A percentile compares a stretch with the other conserved stretches of the same genome.
Evolutionary conservation across 2,329 filamentous ascomycete species (phyloP).

Genomic region (Phaeosphaeriaceae sp.): DNA sequence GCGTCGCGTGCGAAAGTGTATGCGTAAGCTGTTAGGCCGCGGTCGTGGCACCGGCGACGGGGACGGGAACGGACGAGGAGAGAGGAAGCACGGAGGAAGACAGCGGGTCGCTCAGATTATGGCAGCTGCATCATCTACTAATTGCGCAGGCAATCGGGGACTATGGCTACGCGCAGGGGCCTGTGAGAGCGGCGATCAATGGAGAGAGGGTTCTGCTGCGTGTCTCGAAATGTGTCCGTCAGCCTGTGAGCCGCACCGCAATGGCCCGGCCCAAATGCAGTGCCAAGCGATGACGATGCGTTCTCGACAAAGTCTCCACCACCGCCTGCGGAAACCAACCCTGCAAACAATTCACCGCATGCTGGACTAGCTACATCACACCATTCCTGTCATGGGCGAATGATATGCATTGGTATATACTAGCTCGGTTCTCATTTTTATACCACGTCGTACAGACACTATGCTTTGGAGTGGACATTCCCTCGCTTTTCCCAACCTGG

Average conservation of each 20-base stretch:
- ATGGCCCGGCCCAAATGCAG: neutral
- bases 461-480: neutral
- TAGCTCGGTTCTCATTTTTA: neutral
- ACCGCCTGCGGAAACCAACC: neutral
- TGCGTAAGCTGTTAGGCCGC: neutral
- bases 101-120: slow-evolving; percentile 10
- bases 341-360: neutral
- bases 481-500: neutral
- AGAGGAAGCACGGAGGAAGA: slow-evolving; percentile 2
- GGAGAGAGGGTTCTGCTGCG: neutral
- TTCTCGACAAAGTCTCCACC: neutral
- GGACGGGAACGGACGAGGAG: neutral
- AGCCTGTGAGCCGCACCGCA: neutral
- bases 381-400: neutral
- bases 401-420: neutral
- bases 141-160: slow-evolving; percentile 3
- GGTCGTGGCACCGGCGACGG: neutral
- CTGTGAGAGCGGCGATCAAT: neutral
- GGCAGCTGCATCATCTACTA: slow-evolving; percentile 10
- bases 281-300: neutral
- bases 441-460: neutral
- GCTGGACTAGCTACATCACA: neutral
- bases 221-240: neutral
- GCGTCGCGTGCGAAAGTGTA: neutral
- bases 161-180: neutral